phyloP scores from a whole-genome alignment of 2,329 filamentous ascomycete species.

The Exserohilum turcica region DNA sequence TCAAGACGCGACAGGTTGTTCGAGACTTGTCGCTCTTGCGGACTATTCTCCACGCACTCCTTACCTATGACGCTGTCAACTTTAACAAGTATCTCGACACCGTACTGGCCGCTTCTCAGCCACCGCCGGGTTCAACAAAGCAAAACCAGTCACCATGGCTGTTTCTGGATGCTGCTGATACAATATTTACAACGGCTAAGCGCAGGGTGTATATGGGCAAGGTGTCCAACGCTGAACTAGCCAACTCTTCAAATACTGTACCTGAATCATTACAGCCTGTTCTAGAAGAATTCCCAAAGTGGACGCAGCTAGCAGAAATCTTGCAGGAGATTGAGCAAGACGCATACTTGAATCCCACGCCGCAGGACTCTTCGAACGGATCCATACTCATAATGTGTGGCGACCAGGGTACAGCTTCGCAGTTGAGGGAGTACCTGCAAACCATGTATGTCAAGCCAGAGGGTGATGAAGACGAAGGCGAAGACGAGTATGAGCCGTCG shows the following conservation, averaged over 20 bases:
- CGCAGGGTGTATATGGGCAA: slow-evolving; percentile 81
- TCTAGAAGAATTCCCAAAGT: slow-evolving; percentile 94
- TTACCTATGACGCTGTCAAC: slow-evolving; percentile 86
- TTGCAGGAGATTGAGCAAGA: slow-evolving; percentile 92
- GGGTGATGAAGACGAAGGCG: slow-evolving; percentile 51
- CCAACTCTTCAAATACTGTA: slow-evolving; percentile 54
- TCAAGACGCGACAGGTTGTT: slow-evolving; percentile 93
- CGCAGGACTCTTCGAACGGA: slow-evolving; percentile 85
- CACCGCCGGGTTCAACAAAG: slow-evolving; percentile 82
- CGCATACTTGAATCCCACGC: slow-evolving; percentile 77
- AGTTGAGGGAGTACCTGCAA: slow-evolving; percentile 88
- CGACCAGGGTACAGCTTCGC: slow-evolving; percentile 81
- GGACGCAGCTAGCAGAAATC: slow-evolving; percentile 85
- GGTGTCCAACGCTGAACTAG: slow-evolving; percentile 62
- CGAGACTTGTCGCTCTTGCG: slow-evolving; percentile 84
- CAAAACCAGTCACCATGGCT: slow-evolving; percentile 95
- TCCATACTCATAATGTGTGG: slow-evolving; percentile 95
- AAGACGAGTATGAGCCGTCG: slow-evolving; percentile 66
- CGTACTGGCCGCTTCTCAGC: slow-evolving; percentile 87
- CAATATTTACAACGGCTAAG: slow-evolving; percentile 89
- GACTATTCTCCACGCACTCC: slow-evolving; percentile 76
- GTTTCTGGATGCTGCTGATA: slow-evolving; percentile 92
- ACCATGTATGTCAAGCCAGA: slow-evolving; percentile 78
- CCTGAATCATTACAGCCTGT: slow-evolving; percentile 74
- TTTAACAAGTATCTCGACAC: slow-evolving; percentile 95